phyloP scores from a whole-genome alignment of 208 protist species.

The Crithidia fasciculata region DNA sequence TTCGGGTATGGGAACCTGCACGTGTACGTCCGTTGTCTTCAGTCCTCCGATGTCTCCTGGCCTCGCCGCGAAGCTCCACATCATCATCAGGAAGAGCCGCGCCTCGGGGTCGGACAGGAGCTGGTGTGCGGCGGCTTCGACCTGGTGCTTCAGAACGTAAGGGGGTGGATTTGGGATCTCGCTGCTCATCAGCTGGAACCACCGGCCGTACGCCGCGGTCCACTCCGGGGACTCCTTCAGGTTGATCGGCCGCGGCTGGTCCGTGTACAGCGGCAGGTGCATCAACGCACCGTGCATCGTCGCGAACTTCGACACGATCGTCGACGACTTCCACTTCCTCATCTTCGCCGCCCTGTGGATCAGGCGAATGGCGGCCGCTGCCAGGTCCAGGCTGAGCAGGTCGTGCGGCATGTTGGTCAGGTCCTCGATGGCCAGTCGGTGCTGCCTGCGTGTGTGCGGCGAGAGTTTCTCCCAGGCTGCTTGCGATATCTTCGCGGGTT shows the following conservation, averaged over 20 bases:
- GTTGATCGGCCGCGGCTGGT: neutral
- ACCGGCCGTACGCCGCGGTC: neutral
- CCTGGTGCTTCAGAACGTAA: neutral
- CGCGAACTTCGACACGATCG: neutral
- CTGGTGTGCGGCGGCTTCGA: neutral
- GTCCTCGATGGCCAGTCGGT: neutral
- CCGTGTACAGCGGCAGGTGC: neutral
- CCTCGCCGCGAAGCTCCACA: neutral
- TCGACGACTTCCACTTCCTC: neutral
- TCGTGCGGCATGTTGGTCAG: slow-evolving; percentile 1
- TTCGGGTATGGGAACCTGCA: neutral
- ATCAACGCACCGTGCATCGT: neutral
- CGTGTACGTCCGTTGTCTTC: neutral
- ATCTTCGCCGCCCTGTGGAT: neutral
- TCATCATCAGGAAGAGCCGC: neutral
- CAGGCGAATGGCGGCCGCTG: neutral
- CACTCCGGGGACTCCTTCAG: neutral
- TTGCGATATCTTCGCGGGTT: slow-evolving; percentile 1
- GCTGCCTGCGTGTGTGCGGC: neutral
- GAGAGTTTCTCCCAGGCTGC: slow-evolving; percentile 5
- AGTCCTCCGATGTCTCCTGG: neutral
- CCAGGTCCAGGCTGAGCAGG: neutral
- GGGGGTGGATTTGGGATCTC: neutral
- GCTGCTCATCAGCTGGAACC: neutral
- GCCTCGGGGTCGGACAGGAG: neutral